Evolutionary conservation across 2,329 filamentous ascomycete genomes (phyloP).

Genomic region (Coniochaeta pulveracea): DNA sequence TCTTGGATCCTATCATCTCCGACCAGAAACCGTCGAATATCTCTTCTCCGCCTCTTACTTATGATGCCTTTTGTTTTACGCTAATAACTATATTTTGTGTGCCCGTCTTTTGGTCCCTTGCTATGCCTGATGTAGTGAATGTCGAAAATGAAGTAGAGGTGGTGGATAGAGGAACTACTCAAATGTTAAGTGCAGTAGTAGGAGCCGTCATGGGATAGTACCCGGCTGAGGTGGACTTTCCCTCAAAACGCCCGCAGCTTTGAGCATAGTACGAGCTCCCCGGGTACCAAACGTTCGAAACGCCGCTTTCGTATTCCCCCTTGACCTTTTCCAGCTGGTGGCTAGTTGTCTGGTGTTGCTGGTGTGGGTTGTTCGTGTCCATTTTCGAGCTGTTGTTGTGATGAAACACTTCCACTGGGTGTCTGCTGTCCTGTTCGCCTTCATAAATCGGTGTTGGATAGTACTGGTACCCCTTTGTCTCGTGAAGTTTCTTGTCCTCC

Average conservation of each 20-base stretch:
- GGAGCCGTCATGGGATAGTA: conserved; percentile 41
- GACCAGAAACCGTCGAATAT: not conserved
- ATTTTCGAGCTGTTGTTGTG: conserved; percentile 21
- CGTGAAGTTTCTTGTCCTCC: conserved; percentile 37
- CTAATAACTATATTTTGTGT: not conserved
- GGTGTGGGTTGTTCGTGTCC: conserved; percentile 14
- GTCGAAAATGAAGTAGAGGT: not conserved
- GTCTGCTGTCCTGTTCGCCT: conserved; percentile 27
- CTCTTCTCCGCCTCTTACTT: not conserved
- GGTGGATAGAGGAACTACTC: not conserved
- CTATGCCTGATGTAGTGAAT: not conserved
- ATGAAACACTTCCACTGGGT: conserved; percentile 37
- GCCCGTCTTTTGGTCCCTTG: conserved; percentile 1
- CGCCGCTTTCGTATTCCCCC: conserved; percentile 32
- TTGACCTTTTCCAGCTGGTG: conserved; percentile 34
- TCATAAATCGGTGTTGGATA: conserved; percentile 41
- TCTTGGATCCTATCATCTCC: not conserved
- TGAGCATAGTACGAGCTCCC: conserved; percentile 26
- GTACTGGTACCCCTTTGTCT: conserved; percentile 42
- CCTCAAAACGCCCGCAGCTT: conserved; percentile 39
- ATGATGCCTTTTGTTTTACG: not conserved
- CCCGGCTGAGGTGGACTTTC: conserved; percentile 37
- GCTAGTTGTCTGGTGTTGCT: conserved; percentile 20
- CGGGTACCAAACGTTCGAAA: conserved; percentile 35
- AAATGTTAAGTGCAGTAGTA: conserved; percentile 30